Base-by-base conservation (phyloP, 495 filamentous ascomycete species). In the Aspergillus indologenus region DNA sequence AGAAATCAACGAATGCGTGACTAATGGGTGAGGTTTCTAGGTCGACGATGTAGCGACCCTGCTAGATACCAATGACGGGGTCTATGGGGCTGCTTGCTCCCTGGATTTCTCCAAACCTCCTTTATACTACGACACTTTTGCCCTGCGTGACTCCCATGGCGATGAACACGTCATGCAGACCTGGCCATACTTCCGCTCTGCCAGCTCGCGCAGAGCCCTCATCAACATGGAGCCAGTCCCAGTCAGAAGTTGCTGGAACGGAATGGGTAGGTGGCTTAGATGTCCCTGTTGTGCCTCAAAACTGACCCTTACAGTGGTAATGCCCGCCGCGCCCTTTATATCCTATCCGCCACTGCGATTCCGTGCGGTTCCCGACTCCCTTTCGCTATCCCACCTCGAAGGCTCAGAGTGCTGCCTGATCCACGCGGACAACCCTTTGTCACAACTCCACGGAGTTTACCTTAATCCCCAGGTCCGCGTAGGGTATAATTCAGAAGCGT, bases 381-480 rank as follows among this genome's bases (percentile, higher is more conserved):
- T 95, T 8, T 89, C 90, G 0, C 62, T 71, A 1, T 67, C 70
- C 2, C 90, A 92, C 65, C 74, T 95, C 46, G 90, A 93, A 65
- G 90, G 79, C 24, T 89, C 85, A 5, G 90, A 95, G 68, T 92
- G 90, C 72, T 95, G 90, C 69, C 80, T 93, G 14, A 87, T 93
- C 23, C 90, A 93, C 65, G 83, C 82, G 3, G 90, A 93, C 64
- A 92, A 92, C 64, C 75, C 73, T 0, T 57, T 81, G 15, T 76
- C 79, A 1, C 53, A 59, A 0, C 64, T 73, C 23, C 75, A 80
- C 44, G 90, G 90, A 12, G 84, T 92, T 3, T 95, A 81, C 68
- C 65, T 95, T 31, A 94, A 95, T 67, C 90, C 90, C 5, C 77
- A 83, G 23, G 89, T 94, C 8, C 81, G 90, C 1, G 90, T 95